These are phyloP conservation scores for Fusarium equiseti DNA, from an alignment of 2,329 filamentous ascomycete species.

Conservation along the genomic window DNA sequence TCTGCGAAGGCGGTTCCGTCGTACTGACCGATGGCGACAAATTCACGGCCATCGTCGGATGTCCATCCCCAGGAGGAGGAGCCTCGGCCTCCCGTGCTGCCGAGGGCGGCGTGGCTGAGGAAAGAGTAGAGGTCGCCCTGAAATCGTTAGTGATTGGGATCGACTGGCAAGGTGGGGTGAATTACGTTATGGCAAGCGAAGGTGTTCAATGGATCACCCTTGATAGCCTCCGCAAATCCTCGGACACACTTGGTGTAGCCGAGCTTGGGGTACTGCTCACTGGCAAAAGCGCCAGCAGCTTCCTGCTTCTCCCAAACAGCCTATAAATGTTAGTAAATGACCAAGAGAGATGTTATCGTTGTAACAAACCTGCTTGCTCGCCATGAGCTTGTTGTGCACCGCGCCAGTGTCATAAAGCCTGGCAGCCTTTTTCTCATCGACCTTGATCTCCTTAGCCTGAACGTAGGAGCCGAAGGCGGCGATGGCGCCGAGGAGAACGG, in stretches of 20 bases:
- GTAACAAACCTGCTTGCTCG: constrained; percentile 20
- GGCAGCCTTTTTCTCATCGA: constrained; percentile 22
- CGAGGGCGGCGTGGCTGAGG: constrained; percentile 65
- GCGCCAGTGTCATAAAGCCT: constrained; percentile 38
- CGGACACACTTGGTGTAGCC: constrained; percentile 57
- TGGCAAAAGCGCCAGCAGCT: constrained; percentile 52
- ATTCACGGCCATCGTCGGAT: constrained; percentile 61
- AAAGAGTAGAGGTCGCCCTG: constrained; percentile 66
- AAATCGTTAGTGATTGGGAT: neutral
- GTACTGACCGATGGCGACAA: constrained; percentile 61
- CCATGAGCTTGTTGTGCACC: constrained; percentile 40
- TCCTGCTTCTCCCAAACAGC: constrained; percentile 52
- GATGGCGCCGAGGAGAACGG: constrained; percentile 24
- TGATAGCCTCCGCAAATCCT: constrained; percentile 58
- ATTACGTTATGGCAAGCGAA: constrained; percentile 61
- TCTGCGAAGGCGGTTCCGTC: constrained; percentile 65
- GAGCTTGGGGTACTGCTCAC: constrained; percentile 53
- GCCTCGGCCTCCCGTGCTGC: constrained; percentile 55
- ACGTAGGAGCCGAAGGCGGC: constrained; percentile 22
- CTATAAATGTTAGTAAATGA: constrained; percentile 25
- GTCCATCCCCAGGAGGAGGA: constrained; percentile 63
- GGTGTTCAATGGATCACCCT: constrained; percentile 60
- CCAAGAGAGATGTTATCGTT: rapidly evolving
- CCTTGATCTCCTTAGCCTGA: constrained; percentile 37
- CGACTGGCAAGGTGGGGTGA: rapidly evolving